Base-by-base conservation (phyloP, 2,329 filamentous ascomycete species). In the Talaromyces sp. region DNA sequence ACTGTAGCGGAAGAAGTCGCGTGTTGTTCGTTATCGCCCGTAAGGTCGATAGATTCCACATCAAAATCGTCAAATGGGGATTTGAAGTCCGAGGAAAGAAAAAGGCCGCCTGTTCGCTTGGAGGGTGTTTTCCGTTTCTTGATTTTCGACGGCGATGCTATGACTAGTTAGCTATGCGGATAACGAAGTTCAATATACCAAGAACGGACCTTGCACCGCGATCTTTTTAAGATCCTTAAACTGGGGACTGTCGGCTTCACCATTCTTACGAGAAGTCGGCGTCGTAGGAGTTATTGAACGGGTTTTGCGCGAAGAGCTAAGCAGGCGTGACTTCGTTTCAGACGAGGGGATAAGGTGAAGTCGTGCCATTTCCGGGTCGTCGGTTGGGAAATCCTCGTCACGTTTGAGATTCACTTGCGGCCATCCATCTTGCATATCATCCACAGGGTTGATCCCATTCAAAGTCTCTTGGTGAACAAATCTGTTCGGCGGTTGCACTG, bases 1-100 rank as follows among this genome's bases (percentile, higher is more conserved):
- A 73, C 64, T 1, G 73, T 76, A 4, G 67, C 72, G 4, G 79
- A 78, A 4, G 75, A 69, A 1, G 72, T 72, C 16, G 72, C 67
- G 10, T 68, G 68, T 18, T 74, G 68, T 18, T 74, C 73, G 5
- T 70, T 59, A 56, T 77, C 77, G 27, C 73, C 74, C 2, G 77
- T 80, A 58, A 80, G 65, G 66, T 81, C 79, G 63, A 82, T 76
- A 2, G 79, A 75, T 65, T 79, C 78, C 44, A 81, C 73, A 42
- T 72, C 71, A 47, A 23, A 9, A 47, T 31, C 18, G 59, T 73
- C 66, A 16, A 73, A 67, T 28, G 65, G 59, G 65, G 61, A 66
- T 63, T 61, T 60, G 23, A 53, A 61, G 34, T 64, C 51, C 16
- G 10, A 59, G 9, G n/a, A 33, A 28, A 57, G 44, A 30, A 59